Evolutionary conservation across 805 yeast species (phyloP), one percentile per base, ranked within the genome.

Genomic region (Nakazawaea wickerhamii): DNA sequence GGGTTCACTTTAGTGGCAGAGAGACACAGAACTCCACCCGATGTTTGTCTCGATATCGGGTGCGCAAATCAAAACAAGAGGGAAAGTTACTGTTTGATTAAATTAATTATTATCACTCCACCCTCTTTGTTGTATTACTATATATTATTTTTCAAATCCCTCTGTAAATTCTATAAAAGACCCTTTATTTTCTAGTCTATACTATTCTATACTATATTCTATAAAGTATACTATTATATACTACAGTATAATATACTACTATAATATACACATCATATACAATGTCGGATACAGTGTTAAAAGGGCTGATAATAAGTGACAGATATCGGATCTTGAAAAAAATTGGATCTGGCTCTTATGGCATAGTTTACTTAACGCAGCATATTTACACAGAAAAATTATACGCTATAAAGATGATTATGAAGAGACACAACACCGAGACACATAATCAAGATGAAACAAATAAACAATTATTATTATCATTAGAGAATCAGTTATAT

Each of bases 271-370:
- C 6, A 25, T 23, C 15, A 36, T 11, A 25, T 18, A 36, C 17
- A 36, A 32, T 23, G 41, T 30, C 36, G 3, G 32, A 31, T 23
- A 23, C 40, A 23, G 13, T 38, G 6, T 38, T 43, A 25, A 23
- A 61, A 1, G 57, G 55, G 26, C 49, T 64, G 2, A 54, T 58
- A 5, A 46, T 64, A 14, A 64, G 61, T 48, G 57, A 60, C 49
- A 63, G 66, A 20, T 66, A 65, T 49, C 65, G 63, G 44, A 61
- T 76, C 52, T 66, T 69, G 45, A 65, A 62, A 46, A 72, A 76
- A 50, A 72, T 83, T 9, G 95, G 96, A 6, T 75, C 91, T 0
- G 96, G 96, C 21, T 89, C 95, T 18, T 88, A 81, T 54, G 95
- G 95, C 4, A 68, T 83, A 25, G 91, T 88, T 6, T 86, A 83